These are phyloP conservation scores for Austroboletus eburneus DNA, from an alignment of 768 basidiomycete species.

Conservation along the genomic window DNA sequence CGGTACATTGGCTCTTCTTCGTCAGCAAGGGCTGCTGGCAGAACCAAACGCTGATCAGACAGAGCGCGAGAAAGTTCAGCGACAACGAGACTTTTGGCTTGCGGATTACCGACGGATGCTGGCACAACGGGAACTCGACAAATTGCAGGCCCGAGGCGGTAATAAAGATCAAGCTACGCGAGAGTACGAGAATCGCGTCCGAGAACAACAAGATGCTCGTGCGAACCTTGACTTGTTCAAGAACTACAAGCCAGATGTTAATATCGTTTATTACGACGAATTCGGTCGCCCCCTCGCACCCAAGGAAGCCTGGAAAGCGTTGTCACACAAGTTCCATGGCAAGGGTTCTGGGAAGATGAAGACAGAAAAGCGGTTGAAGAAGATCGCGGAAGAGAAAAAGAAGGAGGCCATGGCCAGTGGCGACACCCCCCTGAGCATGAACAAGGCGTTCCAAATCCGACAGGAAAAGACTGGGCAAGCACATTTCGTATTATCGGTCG, in stretches of 20 bases:
- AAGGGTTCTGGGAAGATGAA: conserved; percentile 97
- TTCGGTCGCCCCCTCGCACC: conserved; percentile 83
- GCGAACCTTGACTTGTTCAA: conserved; percentile 80
- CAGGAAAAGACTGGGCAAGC: conserved; percentile 95
- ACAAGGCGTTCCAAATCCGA: conserved; percentile 85
- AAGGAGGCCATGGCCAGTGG: conserved; percentile 90
- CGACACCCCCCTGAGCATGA: conserved; percentile 96
- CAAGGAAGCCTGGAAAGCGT: conserved; percentile 98
- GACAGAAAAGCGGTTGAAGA: conserved; percentile 93
- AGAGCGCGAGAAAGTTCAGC: conserved; percentile 79
- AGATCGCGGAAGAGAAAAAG: conserved; percentile 97
- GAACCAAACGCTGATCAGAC: conserved; percentile 55
- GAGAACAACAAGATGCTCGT: conserved; percentile 89
- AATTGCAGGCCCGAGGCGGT: conserved; percentile 67
- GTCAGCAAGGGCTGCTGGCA: conserved; percentile 87
- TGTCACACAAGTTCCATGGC: conserved; percentile 98
- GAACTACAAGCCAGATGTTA: conserved; percentile 94
- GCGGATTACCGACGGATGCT: conserved; percentile 75
- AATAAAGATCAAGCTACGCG: conserved; percentile 91
- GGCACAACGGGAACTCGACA: conserved; percentile 78
- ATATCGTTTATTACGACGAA: conserved; percentile 96
- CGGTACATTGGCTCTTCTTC: conserved; percentile 81
- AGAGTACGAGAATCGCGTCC: conserved; percentile 89
- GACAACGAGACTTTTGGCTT: conserved; percentile 86
- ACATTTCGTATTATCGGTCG: conserved; percentile 92